Percentiles rank a stretch among this genome's conserved stretches.
Conservation (phyloP, 2,329 filamentous ascomycete species). For the Trichophyton mentagrophytes region DNA sequence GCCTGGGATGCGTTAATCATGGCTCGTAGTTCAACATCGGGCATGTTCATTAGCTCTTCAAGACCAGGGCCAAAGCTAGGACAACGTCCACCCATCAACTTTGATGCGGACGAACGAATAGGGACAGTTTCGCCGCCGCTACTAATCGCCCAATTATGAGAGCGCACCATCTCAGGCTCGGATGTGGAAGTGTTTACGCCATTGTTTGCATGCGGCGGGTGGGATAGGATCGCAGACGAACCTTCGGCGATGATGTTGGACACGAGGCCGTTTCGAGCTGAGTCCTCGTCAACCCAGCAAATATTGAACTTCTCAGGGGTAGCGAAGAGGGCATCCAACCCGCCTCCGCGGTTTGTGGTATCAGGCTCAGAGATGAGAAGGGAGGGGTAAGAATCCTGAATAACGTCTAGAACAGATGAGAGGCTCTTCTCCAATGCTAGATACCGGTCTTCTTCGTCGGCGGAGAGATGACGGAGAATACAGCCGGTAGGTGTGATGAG, state of each 20-base stretch:
- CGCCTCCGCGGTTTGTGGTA: conserved; percentile 32
- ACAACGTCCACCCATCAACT: conserved; percentile 20
- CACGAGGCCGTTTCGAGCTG: conserved; percentile 17
- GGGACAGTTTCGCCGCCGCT: conserved; percentile 3
- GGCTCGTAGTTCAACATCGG: conserved; percentile 28
- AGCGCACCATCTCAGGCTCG: conserved; percentile 28
- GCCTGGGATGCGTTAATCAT: conserved; percentile 36
- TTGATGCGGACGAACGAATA: conserved; percentile 21
- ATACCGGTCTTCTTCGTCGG: conserved; percentile 35
- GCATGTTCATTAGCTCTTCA: conserved; percentile 32
- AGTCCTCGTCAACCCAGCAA: conserved; percentile 31
- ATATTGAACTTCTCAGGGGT: conserved; percentile 35
- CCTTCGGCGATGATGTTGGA: conserved; percentile 17
- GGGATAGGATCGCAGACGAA: conserved; percentile 13
- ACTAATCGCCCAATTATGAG: conserved; percentile 15
- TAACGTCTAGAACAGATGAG: conserved; percentile 20
- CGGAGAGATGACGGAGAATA: conserved; percentile 32
- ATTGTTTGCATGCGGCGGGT: conserved; percentile 18
- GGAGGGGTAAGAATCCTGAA: conserved; percentile 27
- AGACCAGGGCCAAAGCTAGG: conserved; percentile 24
- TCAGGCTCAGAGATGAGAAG: conserved; percentile 28
- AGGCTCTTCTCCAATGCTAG: conserved; percentile 33
- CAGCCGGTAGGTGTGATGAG: conserved; percentile 35
- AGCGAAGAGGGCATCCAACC: conserved; percentile 33
- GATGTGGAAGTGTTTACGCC: conserved; percentile 16